Percentiles rank a stretch among this genome's conserved stretches.
Evolutionary conservation across 164 flowering plant species (phyloP).

Genomic region (Sextonia rubra): DNA sequence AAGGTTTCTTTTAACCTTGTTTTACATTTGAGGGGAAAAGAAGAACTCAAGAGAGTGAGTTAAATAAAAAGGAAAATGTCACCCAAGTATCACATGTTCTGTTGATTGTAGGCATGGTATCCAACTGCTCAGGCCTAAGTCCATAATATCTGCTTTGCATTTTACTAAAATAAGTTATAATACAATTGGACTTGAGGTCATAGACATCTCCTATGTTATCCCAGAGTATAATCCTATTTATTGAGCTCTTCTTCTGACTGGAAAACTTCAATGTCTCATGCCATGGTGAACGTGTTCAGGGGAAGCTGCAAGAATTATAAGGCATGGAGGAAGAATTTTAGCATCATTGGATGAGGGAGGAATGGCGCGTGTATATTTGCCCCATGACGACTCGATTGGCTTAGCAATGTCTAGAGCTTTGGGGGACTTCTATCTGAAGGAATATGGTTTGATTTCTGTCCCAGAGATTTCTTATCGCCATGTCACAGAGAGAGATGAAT

Average conservation of each 20-base stretch:
- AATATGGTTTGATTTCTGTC: conserved; percentile 64
- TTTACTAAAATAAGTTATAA: no score
- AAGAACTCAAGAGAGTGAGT: no score
- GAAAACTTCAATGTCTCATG: background rate
- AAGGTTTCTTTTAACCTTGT: no score
- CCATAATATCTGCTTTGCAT: no score
- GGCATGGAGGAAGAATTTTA: conserved; percentile 90
- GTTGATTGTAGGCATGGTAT: background rate
- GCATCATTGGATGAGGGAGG: conserved; percentile 97
- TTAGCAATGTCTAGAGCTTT: conserved; percentile 77
- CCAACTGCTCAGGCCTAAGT: no score
- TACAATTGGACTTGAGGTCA: no score
- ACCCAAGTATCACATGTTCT: background rate
- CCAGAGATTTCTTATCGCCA: conserved; percentile 55
- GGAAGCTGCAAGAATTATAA: conserved; percentile 91
- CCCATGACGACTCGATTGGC: conserved; percentile 75
- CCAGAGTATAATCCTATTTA: background rate
- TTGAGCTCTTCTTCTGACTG: background rate
- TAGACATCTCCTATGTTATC: no score
- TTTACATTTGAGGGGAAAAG: no score
- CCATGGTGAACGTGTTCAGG: conserved; percentile 29
- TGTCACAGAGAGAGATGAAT: conserved; percentile 51
- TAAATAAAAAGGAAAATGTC: no score
- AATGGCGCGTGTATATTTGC: conserved; percentile 79
- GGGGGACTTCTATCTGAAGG: conserved; percentile 71